Percentiles rank a stretch among this genome's conserved stretches.
These are phyloP conservation scores for Metschnikowia proteae DNA, from an alignment of 805 yeast genomes.

Conservation along the genomic window DNA sequence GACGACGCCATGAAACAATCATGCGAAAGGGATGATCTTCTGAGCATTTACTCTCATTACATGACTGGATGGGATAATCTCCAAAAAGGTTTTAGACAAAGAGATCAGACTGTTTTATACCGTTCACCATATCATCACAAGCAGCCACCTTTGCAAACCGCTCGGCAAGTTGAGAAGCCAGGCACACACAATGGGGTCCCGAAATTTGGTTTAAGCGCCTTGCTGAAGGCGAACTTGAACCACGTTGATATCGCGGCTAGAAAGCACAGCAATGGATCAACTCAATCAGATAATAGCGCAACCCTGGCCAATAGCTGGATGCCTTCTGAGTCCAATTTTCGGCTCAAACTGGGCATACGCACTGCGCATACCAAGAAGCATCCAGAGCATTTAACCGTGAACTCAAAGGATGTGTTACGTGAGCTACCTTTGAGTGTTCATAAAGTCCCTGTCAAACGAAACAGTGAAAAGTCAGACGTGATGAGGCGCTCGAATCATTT, in stretches of 20 bases:
- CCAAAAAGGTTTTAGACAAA: background rate
- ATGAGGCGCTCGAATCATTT: slow-evolving; percentile 22
- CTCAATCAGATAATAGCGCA: slow-evolving; percentile 13
- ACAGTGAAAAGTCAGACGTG: background rate
- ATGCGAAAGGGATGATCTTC: slow-evolving; percentile 29
- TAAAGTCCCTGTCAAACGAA: background rate
- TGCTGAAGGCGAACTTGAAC: slow-evolving; percentile 1
- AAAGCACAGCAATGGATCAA: slow-evolving; percentile 8
- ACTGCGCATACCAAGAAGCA: background rate
- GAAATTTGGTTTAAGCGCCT: background rate
- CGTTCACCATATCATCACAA: background rate
- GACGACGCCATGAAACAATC: slow-evolving; percentile 21
- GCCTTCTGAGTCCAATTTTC: slow-evolving; percentile 17
- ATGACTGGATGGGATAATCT: slow-evolving; percentile 17
- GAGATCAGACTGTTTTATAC: background rate
- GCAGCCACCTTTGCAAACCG: background rate
- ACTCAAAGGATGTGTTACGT: background rate
- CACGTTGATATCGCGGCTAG: slow-evolving; percentile 1
- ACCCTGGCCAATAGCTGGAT: slow-evolving; percentile 17
- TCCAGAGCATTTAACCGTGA: background rate
- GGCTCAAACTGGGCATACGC: slow-evolving; percentile 5
- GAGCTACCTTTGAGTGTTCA: background rate
- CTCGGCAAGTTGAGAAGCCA: background rate
- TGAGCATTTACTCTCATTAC: slow-evolving; percentile 42
- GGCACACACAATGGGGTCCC: background rate